Conservation (phyloP, 257 asterid species). For the Fraxinus anomala region DNA sequence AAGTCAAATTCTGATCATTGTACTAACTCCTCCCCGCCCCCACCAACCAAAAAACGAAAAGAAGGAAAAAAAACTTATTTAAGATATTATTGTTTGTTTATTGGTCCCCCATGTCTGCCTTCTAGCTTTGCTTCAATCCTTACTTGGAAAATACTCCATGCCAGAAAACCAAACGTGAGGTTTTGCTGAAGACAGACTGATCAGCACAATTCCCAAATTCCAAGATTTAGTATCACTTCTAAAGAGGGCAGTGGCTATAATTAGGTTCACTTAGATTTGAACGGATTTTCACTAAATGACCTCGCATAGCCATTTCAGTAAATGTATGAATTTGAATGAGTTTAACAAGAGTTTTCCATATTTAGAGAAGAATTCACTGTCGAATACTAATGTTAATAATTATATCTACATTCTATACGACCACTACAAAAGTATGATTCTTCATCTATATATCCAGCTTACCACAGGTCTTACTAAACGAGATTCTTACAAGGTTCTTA, state of each 20-base stretch:
- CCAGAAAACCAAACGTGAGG: neutral
- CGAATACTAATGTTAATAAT: neutral
- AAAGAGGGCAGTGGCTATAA: neutral
- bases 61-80: neutral
- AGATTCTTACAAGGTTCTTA: no score
- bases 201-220: neutral
- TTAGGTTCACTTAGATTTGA: neutral
- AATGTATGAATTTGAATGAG: no score
- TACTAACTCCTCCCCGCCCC: neutral
- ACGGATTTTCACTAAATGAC: no score
- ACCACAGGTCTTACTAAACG: no score
- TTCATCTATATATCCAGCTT: no score
- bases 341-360: no score
- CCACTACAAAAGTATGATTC: neutral
- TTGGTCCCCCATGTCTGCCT: neutral
- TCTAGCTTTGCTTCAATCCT: neutral
- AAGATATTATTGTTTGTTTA: neutral
- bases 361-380: no score
- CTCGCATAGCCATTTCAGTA: no score
- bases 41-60: neutral
- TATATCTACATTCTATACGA: neutral
- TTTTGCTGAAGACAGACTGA: neutral
- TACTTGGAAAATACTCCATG: neutral
- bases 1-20: neutral
- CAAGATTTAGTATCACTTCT: neutral